These are phyloP conservation scores for Termitomyces bulborhizus DNA, from an alignment of 768 basidiomycete species.

Conservation along the genomic window DNA sequence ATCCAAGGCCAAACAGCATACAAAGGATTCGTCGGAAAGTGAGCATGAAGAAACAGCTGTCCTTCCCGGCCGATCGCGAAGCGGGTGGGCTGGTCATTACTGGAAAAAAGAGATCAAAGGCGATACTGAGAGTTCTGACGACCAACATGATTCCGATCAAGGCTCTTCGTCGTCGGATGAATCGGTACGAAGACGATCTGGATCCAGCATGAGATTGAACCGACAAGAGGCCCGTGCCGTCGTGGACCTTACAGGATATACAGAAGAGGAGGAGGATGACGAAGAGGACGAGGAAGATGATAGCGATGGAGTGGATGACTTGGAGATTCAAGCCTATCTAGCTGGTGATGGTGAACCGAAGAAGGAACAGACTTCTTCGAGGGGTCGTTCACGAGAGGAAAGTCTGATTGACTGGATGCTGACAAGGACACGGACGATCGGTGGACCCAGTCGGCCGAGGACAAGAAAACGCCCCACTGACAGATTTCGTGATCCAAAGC, in stretches of 20 bases:
- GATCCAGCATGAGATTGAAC: background rate
- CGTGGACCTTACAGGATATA: conserved; percentile 11
- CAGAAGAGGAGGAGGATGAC: conserved; percentile 5
- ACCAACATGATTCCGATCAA: conserved; percentile 10
- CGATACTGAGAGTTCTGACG: conserved; percentile 57
- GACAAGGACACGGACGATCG: conserved; percentile 31
- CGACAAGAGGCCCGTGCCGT: conserved; percentile 17
- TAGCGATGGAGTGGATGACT: conserved; percentile 20
- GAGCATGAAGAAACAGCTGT: conserved; percentile 31
- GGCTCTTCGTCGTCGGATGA: background rate
- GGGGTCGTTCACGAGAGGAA: conserved; percentile 27
- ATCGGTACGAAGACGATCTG: conserved; percentile 3
- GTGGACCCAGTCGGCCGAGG: conserved; percentile 14
- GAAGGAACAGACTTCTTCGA: conserved; percentile 7
- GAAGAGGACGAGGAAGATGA: background rate
- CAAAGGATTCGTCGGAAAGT: conserved; percentile 15
- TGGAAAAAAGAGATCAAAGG: conserved; percentile 43
- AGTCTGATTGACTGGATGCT: conserved; percentile 71
- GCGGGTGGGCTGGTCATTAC: conserved; percentile 26
- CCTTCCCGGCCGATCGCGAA: conserved; percentile 47
- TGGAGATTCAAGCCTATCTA: conserved; percentile 28
- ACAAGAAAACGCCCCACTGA: conserved; percentile 9
- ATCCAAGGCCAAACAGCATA: conserved; percentile 6
- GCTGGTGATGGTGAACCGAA: conserved; percentile 9
- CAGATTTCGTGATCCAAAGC: background rate